Evolutionary conservation across 2,329 filamentous ascomycete genomes (phyloP).

Genomic region (Trichoderma simmonsii): DNA sequence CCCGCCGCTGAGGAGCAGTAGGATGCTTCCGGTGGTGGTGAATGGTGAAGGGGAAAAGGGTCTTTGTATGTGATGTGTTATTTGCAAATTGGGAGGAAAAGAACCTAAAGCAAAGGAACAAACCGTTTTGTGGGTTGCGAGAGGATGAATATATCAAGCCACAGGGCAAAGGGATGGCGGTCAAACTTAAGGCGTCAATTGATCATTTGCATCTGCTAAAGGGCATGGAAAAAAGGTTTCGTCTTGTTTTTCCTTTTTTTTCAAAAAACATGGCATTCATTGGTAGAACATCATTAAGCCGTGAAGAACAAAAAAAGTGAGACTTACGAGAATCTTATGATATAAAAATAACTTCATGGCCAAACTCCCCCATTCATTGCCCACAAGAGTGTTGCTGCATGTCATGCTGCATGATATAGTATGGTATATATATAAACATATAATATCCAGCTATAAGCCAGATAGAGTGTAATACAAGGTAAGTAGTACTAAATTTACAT

Average conservation of each 20-base stretch:
- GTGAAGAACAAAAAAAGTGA: slow-evolving; percentile 32
- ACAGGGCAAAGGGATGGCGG: slow-evolving; percentile 31
- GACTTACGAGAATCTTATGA: slow-evolving; percentile 31
- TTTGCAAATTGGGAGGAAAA: slow-evolving; percentile 18
- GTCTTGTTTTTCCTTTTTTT: slow-evolving; percentile 31
- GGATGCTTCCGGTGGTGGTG: not conserved
- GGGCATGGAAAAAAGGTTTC: slow-evolving; percentile 39
- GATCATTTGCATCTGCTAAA: slow-evolving; percentile 41
- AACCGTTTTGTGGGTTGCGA: not conserved
- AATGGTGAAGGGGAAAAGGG: slow-evolving; percentile 23
- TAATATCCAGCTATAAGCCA: not conserved
- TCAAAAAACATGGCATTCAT: slow-evolving; percentile 30
- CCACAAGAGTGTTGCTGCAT: not conserved
- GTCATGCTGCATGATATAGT: not conserved
- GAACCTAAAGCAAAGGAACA: not conserved
- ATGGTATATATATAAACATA: not conserved
- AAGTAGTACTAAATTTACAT: not conserved
- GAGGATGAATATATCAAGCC: slow-evolving; percentile 18
- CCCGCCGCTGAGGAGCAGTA: slow-evolving; percentile 40
- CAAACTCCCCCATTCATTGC: not conserved
- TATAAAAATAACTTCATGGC: slow-evolving; percentile 8
- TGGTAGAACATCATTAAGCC: slow-evolving; percentile 34
- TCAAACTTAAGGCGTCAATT: slow-evolving; percentile 41
- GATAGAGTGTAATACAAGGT: not conserved
- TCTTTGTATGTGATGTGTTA: slow-evolving; percentile 21